A percentile compares a stretch with the other conserved stretches of the same genome.
Conservation (phyloP, 2,329 filamentous ascomycete genomes). For the Tolypocladium guangdongense region DNA sequence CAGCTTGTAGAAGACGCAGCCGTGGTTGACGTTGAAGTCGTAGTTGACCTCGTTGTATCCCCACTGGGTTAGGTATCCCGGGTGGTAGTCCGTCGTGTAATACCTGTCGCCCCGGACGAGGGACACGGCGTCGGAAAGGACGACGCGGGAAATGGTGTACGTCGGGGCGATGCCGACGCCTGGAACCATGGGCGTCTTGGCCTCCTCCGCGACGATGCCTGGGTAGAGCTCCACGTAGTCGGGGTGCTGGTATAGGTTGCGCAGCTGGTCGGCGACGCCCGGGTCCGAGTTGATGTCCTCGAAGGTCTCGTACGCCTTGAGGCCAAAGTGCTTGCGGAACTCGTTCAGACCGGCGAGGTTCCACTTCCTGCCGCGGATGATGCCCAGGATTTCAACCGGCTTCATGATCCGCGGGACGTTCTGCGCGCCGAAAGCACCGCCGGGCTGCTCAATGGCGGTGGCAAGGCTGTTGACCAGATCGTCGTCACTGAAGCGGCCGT, state of each 20-base stretch:
- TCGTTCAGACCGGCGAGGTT: constrained; percentile 71
- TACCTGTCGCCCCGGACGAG: constrained; percentile 68
- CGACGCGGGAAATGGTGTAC: constrained; percentile 66
- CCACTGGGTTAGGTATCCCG: constrained; percentile 71
- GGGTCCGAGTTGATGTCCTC: constrained; percentile 77
- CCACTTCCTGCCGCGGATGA: constrained; percentile 67
- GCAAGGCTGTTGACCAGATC: constrained; percentile 62
- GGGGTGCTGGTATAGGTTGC: constrained; percentile 63
- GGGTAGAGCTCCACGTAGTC: constrained; percentile 76
- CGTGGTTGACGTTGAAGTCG: constrained; percentile 65
- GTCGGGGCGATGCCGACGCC: constrained; percentile 66
- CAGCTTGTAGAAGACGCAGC: constrained; percentile 77
- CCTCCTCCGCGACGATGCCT: constrained; percentile 64
- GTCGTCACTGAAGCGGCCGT: constrained; percentile 65
- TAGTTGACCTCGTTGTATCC: constrained; percentile 66
- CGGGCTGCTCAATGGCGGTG: constrained; percentile 64
- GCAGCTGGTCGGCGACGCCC: constrained; percentile 53
- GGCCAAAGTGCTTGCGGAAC: constrained; percentile 71
- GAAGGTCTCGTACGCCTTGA: constrained; percentile 66
- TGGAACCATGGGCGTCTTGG: constrained; percentile 61
- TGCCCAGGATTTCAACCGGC: constrained; percentile 69
- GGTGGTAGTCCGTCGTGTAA: constrained; percentile 69
- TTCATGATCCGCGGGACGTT: constrained; percentile 66
- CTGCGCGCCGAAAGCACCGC: constrained; percentile 60
- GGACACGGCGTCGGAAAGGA: constrained; percentile 69